Base-by-base conservation (phyloP, 768 basidiomycete species). In the Tulasnella sp. region DNA sequence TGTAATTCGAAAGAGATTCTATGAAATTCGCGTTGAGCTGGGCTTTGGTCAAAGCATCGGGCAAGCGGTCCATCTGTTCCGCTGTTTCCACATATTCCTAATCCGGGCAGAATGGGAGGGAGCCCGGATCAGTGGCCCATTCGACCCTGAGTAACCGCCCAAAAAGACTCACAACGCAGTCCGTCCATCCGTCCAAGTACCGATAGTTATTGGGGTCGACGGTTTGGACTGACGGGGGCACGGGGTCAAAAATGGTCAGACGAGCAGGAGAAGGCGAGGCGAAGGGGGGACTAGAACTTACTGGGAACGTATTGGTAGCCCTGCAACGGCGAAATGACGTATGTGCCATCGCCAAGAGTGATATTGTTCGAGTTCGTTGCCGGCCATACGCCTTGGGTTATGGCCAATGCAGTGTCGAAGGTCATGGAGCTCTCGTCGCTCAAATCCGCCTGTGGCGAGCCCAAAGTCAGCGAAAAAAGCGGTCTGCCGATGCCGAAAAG, bases 241-340 rank as follows among this genome's bases (percentile, higher is more conserved):
- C 57, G 67, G 40, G n/a, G 74, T 13, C 15, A 26, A 44, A 44
- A 48, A 20, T 15, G 48, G 48, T 42, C 42, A 42, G 42, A 42
- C 7, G 42, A 42, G 48, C 48, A 32, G 32, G 32, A 11, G 18
- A 70, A 29, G 39, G 32, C n/a, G 32, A 23, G 69, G 39, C 44
- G 3, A 75, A 51, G 26, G 26, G n/a, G 39, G n/a, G 11, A 15
- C 69, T 46, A 79, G 3, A 37, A 84, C 85, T 72, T 79, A 89
- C 91, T 88, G n/a, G 94, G 92, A 71, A 96, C 88, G 80, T 95
- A 96, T 84, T 92, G 92, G 82, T 92, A 93, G 10, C 93, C 93
- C 23, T 83, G 84, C 1, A 92, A 83, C 5, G 93, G 91, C 11
- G 88, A 90, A 2, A 83, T 82, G 77, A 93, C 83, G 15, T 83